phyloP scores from a whole-genome alignment of 2,329 filamentous ascomycete species.

The Trichoderma atrobrunneum region DNA sequence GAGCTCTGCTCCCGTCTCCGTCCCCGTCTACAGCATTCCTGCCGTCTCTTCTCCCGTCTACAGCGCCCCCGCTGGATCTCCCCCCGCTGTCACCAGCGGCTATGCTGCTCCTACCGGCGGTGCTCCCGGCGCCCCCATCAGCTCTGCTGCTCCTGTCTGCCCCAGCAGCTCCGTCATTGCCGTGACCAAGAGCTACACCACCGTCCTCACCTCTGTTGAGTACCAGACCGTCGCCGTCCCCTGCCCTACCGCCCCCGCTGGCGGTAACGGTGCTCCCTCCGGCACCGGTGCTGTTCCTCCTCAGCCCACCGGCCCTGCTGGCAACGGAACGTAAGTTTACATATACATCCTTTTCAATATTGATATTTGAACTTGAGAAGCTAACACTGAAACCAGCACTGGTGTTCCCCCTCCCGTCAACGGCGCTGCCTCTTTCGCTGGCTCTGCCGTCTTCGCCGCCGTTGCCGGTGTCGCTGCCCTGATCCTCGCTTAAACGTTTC shows the following conservation, averaged over 20 bases:
- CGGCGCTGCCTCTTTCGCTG: constrained; percentile 52
- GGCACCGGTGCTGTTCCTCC: constrained; percentile 43
- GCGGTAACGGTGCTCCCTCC: constrained; percentile 27
- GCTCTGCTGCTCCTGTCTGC: constrained; percentile 15
- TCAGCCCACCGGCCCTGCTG: constrained; percentile 40
- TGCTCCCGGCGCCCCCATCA: background rate
- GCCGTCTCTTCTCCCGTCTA: constrained; percentile 44
- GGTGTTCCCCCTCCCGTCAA: constrained; percentile 40
- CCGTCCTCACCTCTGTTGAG: constrained; percentile 53
- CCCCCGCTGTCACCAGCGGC: constrained; percentile 17
- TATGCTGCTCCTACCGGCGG: constrained; percentile 19
- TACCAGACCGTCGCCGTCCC: constrained; percentile 48
- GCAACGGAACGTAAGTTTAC: constrained; percentile 30
- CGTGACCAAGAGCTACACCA: constrained; percentile 56
- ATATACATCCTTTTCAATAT: background rate
- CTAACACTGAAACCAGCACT: background rate
- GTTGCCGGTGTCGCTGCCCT: constrained; percentile 53
- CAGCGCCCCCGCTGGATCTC: constrained; percentile 5
- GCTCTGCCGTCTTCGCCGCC: constrained; percentile 54
- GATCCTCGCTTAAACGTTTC: constrained; percentile 51
- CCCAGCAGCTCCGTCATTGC: constrained; percentile 45
- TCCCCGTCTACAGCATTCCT: constrained; percentile 43
- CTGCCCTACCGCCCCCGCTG: constrained; percentile 36
- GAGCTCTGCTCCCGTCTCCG: constrained; percentile 31
- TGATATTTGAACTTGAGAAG: background rate